Base-by-base conservation (phyloP, 177 flowering plant genomes). In the Vitis hybrid region DNA sequence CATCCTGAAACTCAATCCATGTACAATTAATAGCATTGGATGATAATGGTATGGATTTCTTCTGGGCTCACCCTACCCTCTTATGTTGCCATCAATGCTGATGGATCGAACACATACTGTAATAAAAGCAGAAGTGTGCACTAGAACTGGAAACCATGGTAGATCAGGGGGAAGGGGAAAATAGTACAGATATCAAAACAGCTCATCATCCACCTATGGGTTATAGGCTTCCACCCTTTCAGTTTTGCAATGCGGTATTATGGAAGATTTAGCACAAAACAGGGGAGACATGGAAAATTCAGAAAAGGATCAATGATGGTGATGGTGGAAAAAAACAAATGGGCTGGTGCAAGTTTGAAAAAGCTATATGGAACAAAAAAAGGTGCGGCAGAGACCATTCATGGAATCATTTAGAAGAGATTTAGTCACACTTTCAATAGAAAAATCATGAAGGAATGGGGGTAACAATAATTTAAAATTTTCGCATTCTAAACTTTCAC, bases 241-340 rank as follows among this genome's bases (percentile, higher is more conserved):
- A 14, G 9, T 51, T 22, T 21, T 63, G 66, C 13, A 5, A 48
- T 26, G 11, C 26, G 8, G 33, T 4, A 51, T 1, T 1, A 10
- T 65, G 13, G 2, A 2, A n/a, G 10, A 50, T 18, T 21, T 12
- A 5, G 39, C 22, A 31, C 56, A 65, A 66, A 33, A 66, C 69
- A 67, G n/a, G 70, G 45, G 62, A 67, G 58, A 39, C 62, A 45
- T 67, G 62, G 56, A 56, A 14, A 66, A 5, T 39, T 66, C 69
- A 13, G 33, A n/a, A 53, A 5, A 55, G 33, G 22, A 66, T 21
- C 14, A 65, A 8, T 61, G 4, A 61, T 16, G 0, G n/a, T 61
- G 51, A 21, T 64, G 53, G 12, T 57, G 31, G 45, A 39, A 39
- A 39, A 39, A 39, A 57, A 6, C 6, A 8, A 18, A 10, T 19